Percentiles rank a stretch among this genome's conserved stretches.
phyloP scores from a whole-genome alignment of 257 asterid genomes.

The Perilla frutescens region DNA sequence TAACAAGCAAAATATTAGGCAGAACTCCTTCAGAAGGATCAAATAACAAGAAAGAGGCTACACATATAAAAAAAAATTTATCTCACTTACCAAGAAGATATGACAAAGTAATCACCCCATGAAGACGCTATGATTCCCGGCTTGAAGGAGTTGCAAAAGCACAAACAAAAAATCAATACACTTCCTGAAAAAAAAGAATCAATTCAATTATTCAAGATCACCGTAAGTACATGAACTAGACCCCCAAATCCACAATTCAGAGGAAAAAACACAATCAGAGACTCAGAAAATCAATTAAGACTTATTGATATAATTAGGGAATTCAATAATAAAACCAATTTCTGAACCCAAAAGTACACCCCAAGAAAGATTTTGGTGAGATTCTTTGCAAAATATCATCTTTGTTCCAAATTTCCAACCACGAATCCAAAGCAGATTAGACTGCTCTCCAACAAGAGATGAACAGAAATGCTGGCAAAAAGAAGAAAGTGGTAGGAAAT shows the following conservation, averaged over 20 bases:
- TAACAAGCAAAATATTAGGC: constrained; percentile 6
- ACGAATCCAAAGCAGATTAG: constrained; percentile 19
- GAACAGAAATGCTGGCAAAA: constrained; percentile 31
- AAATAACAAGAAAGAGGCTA: constrained; percentile 23
- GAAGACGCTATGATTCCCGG: constrained; percentile 35
- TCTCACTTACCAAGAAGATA: constrained; percentile 26
- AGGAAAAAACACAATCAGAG: constrained; percentile 20
- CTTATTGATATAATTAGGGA: not conserved
- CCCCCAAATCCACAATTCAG: constrained; percentile 21
- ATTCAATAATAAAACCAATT: constrained; percentile 5
- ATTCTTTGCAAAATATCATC: constrained; percentile 28
- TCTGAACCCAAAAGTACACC: constrained; percentile 15
- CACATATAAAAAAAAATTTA: not conserved
- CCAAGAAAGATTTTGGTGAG: constrained; percentile 30
- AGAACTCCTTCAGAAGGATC: constrained; percentile 6
- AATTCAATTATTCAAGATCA: constrained; percentile 29
- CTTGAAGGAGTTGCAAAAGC: constrained; percentile 12
- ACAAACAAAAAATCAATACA: constrained; percentile 14
- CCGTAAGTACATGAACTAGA: not conserved
- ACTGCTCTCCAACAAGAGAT: constrained; percentile 29
- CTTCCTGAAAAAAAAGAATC: constrained; percentile 12
- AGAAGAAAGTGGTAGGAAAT: constrained; percentile 32
- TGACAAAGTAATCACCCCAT: constrained; percentile 40
- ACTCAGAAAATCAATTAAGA: constrained; percentile 10
- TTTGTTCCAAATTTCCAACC: constrained; percentile 30